Percentiles rank a stretch among this genome's conserved stretches.
These are phyloP conservation scores for Rubia balearica DNA, from an alignment of 305 asterid genomes.

Conservation along the genomic window DNA sequence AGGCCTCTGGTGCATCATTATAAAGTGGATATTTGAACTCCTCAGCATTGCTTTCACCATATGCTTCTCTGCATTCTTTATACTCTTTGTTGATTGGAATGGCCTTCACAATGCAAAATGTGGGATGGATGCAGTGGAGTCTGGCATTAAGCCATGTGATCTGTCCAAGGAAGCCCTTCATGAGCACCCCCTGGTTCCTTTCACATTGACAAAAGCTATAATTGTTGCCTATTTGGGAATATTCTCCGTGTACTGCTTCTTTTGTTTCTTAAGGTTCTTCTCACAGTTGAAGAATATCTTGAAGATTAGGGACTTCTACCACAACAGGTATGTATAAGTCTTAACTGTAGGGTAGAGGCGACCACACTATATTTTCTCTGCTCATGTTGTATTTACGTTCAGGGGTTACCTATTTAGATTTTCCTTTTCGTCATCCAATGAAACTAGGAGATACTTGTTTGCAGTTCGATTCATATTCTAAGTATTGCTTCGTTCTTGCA, in stretches of 20 bases:
- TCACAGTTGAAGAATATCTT: slow-evolving; percentile 85
- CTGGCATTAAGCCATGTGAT: slow-evolving; percentile 92
- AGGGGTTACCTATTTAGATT: not conserved
- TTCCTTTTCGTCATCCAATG: not conserved
- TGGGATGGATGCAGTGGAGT: slow-evolving; percentile 99
- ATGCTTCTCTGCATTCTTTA: slow-evolving; percentile 80
- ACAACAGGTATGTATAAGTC: slow-evolving; percentile 48
- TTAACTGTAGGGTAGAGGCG: not conserved
- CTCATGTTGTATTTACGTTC: not conserved
- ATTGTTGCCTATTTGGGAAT: slow-evolving; percentile 80
- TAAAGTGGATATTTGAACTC: slow-evolving; percentile 85
- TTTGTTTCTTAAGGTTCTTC: slow-evolving; percentile 78
- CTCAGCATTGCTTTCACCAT: slow-evolving; percentile 73
- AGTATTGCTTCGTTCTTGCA: slow-evolving; percentile 29
- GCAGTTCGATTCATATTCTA: not conserved
- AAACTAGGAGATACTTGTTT: not conserved
- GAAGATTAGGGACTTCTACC: slow-evolving; percentile 72
- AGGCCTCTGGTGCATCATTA: slow-evolving; percentile 90
- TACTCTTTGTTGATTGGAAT: slow-evolving; percentile 85
- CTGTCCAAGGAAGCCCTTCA: slow-evolving; percentile 85
- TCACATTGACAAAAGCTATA: slow-evolving; percentile 66
- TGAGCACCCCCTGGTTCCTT: slow-evolving; percentile 73
- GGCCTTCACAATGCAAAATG: slow-evolving; percentile 92
- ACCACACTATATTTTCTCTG: not conserved
- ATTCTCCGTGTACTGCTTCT: slow-evolving; percentile 68